Conservation (phyloP, 768 basidiomycete species). For the Calocera cornea region DNA sequence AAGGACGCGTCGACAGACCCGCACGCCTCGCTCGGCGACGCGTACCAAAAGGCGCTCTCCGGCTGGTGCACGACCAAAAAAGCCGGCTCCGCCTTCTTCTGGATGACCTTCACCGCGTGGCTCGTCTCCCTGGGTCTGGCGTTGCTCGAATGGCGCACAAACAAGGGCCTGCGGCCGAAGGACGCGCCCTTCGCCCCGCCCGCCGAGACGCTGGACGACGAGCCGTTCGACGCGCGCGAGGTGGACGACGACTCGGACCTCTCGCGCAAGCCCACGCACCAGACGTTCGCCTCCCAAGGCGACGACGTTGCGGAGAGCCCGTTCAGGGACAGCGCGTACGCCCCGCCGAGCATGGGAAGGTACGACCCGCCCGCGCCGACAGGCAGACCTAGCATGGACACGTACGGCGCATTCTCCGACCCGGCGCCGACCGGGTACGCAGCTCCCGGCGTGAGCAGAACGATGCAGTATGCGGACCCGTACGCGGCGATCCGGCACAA, state of each 20-base stretch:
- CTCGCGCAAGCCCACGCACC: not conserved
- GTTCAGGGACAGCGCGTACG: slow-evolving; percentile 24
- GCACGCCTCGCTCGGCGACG: slow-evolving; percentile 49
- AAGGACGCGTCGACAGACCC: slow-evolving; percentile 76
- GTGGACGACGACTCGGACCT: not conserved
- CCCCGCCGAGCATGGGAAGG: slow-evolving; percentile 18
- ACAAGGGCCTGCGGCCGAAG: slow-evolving; percentile 28
- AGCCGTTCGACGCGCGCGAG: not conserved
- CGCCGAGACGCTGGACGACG: slow-evolving; percentile 6
- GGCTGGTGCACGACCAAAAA: slow-evolving; percentile 91
- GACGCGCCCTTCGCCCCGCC: not conserved
- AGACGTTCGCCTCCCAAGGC: not conserved
- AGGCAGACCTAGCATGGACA: slow-evolving; percentile 59
- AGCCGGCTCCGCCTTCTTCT: slow-evolving; percentile 79
- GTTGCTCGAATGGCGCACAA: slow-evolving; percentile 64
- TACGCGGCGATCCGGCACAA: slow-evolving; percentile 41
- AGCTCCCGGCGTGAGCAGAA: slow-evolving; percentile 51
- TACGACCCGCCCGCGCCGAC: slow-evolving; percentile 6
- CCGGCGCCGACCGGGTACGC: slow-evolving; percentile 68
- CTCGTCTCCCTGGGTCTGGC: slow-evolving; percentile 49
- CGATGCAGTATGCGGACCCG: slow-evolving; percentile 89
- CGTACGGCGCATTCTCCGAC: slow-evolving; percentile 83
- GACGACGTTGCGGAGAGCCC: slow-evolving; percentile 14
- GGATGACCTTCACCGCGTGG: slow-evolving; percentile 74
- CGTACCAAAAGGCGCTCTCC: slow-evolving; percentile 51